Base-by-base conservation (phyloP, 768 basidiomycete genomes). In the Leccinum subtestaceum region DNA sequence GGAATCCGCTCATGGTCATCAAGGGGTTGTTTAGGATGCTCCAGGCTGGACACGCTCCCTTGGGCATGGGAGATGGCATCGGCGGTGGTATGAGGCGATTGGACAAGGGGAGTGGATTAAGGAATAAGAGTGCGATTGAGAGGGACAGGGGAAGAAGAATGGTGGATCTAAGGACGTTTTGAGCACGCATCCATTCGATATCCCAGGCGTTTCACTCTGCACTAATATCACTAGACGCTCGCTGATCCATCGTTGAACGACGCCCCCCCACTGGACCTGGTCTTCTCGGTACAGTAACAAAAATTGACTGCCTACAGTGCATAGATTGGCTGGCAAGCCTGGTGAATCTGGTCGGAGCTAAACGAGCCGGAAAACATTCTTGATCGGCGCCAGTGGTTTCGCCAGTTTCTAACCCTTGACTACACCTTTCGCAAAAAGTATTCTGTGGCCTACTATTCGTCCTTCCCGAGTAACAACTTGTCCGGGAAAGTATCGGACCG, bases 21-120 rank as follows among this genome's bases (percentile, higher is more conserved):
- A 96, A 97, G 76, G 86, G 88, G 25, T 80, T 85, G 15, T 82
- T 94, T 65, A 81, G 88, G 71, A 81, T 97, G 78, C 76, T 99
- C 52, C 92, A 95, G 60, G 85, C 90, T 1, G 95, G 95, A 0
- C 85, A 89, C 70, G 86, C 85, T 60, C 91, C 91, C 5, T 72
- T 88, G 55, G 81, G 80, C 13, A 87, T 97, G 83, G 95, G 95
- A 15, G 81, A 92, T 68, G 92, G 93, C 8, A 65, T 89, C 25
- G 91, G 92, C 9, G 89, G 91, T 5, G 78, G 78, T 48, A 90
- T 85, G 31, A 78, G 82, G 63, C 86, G 85, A 70, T 69, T 86
- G 68, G 84, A 87, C 67, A 93, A 90, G 74, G 92, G 92, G 9
- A 77, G 77, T 56, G 93, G 93, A 15, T 78, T 95, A 71, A 72